Evolutionary conservation across 1,284 basidiomycete genomes (phyloP).

Genomic region (Trametes pubescens): DNA sequence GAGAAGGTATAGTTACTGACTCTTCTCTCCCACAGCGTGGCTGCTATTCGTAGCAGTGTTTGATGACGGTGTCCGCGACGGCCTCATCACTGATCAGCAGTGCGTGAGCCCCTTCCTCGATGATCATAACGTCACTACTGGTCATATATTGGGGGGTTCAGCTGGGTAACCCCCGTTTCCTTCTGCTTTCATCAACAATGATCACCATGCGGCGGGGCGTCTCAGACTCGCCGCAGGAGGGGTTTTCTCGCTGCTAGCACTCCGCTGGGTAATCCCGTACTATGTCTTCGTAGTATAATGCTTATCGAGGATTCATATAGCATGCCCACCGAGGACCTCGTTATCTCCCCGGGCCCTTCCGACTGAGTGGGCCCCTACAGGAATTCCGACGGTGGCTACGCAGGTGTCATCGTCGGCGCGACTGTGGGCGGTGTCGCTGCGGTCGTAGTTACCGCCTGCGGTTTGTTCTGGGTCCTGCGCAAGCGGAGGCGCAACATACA

Average conservation of each 20-base stretch:
- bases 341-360: too few relatives aligned
- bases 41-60: conserved; percentile 34
- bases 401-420: too few relatives aligned
- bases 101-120: conserved; percentile 24
- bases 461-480: too few relatives aligned
- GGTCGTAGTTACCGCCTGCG: too few relatives aligned
- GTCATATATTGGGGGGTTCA: conserved; percentile 14
- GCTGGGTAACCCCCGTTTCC: conserved; percentile 14
- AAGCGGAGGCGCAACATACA: too few relatives aligned
- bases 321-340: neutral
- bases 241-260: conserved; percentile 31
- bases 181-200: neutral
- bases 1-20: neutral
- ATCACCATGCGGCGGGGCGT: neutral
- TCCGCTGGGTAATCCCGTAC: conserved; percentile 16
- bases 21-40: conserved; percentile 30
- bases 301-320: neutral
- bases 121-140: conserved; percentile 26
- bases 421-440: too few relatives aligned
- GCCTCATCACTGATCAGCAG: conserved; percentile 31
- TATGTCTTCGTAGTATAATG: neutral
- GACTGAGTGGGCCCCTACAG: too few relatives aligned
- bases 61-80: conserved; percentile 29
- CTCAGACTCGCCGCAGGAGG: conserved; percentile 28
- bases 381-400: too few relatives aligned